These are phyloP conservation scores for Golubevia sp. DNA, from an alignment of 1,284 basidiomycete species.

Conservation along the genomic window DNA sequence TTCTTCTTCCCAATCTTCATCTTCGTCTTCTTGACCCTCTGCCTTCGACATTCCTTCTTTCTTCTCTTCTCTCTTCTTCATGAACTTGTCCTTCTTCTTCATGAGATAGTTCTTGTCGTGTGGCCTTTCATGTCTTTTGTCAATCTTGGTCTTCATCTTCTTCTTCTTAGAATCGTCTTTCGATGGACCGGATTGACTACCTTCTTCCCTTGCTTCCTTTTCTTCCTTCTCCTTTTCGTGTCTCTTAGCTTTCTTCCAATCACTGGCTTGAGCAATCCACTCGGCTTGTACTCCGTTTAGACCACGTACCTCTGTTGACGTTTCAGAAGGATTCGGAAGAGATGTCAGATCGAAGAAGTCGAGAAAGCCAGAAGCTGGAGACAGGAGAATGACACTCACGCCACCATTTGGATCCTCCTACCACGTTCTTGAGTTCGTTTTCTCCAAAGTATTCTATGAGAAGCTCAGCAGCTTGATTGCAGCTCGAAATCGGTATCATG, in stretches of 20 bases:
- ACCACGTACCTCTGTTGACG: slow-evolving; percentile 52
- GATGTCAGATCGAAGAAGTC: slow-evolving; percentile 53
- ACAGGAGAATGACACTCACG: too few relatives aligned
- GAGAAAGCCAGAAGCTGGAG: slow-evolving; percentile 78
- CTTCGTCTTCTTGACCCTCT: too few relatives aligned
- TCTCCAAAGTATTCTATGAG: slow-evolving; percentile 84
- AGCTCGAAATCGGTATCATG: slow-evolving; percentile 70
- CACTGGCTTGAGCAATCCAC: slow-evolving; percentile 74
- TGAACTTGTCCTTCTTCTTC: slow-evolving; percentile 63
- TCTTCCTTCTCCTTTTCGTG: slow-evolving; percentile 24
- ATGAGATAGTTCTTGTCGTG: slow-evolving; percentile 68
- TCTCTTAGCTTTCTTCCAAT: slow-evolving; percentile 61
- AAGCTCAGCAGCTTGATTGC: slow-evolving; percentile 76
- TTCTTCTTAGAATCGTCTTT: slow-evolving; percentile 2
- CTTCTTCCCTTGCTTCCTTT: not conserved
- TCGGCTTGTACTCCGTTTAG: slow-evolving; percentile 76
- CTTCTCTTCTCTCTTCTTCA: slow-evolving; percentile 4
- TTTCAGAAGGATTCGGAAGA: not conserved
- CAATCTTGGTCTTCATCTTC: slow-evolving; percentile 11
- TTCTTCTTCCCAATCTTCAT: not conserved
- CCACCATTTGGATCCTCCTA: slow-evolving; percentile 96
- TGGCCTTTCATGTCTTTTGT: slow-evolving; percentile 66
- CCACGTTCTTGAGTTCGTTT: slow-evolving; percentile 73
- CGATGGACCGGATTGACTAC: not conserved
- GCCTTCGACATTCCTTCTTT: too few relatives aligned